Evolutionary conservation across 208 protist genomes (phyloP), one percentile per base, ranked within the genome.

Genomic region (Strigomonas culicis): DNA sequence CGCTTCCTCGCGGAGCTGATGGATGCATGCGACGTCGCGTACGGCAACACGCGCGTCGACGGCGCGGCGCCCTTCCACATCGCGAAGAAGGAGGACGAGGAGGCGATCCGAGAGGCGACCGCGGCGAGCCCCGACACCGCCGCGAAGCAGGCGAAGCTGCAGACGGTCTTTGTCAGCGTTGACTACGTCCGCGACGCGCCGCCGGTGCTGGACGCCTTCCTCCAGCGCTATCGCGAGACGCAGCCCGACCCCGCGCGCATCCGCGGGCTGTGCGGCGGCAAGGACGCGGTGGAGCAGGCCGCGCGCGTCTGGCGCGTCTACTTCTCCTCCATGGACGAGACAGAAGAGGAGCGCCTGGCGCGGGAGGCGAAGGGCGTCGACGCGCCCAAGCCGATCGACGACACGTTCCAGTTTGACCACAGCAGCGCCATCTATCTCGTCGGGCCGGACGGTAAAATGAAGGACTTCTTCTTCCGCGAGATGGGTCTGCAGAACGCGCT

Each of bases 401-500:
- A 93, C 70, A 86, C 80, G 3, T 94, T 86, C 57, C 88, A 94
- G 68, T 88, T 94, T 56, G 88, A 94, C 59, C 88, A 94, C 70
- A 92, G 85, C 74, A 88, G 84, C 56, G 82, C 85, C 44, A 87
- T 94, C 27, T 94, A 92, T 44, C 73, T 94, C 19, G 88, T 94
- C 0, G 84, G 85, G 0, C 84, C 85, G 10, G 85, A 94, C 64
- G 85, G 88, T 10, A 92, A 94, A 51, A 85, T 94, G 81, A 88
- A 88, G 58, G 88, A 94, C 70, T 94, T 94, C 55, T 92, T 91
- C 63, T 92, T 92, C 63, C 75, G 82, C 52, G 88, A 92, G 44
- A 94, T 94, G 84, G 83, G 85, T n/a, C 44, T 86, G 1, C 57
- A 80, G 0, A 73, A 92, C 52, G 68, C 67, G 11, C 76, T 94